A percentile compares a stretch with the other conserved stretches of the same genome.
These are phyloP conservation scores for Posidonia australis DNA, from an alignment of 106 monocot genomes.

Conservation along the genomic window DNA sequence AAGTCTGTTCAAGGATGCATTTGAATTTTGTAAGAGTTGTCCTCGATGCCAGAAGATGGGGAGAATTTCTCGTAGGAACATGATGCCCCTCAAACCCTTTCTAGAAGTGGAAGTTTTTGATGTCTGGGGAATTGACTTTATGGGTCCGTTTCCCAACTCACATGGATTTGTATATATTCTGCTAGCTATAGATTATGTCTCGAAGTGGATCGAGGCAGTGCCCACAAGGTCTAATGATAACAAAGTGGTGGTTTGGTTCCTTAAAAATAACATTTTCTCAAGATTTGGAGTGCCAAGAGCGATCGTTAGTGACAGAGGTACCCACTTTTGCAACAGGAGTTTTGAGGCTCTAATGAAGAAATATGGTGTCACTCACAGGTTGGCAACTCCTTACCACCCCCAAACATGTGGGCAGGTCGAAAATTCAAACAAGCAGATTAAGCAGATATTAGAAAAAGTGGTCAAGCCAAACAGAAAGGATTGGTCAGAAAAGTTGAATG, in stretches of 20 bases:
- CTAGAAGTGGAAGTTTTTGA: not conserved
- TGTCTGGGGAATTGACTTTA: slow-evolving; percentile 4
- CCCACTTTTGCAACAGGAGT: not conserved
- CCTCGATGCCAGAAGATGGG: not conserved
- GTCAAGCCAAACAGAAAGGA: slow-evolving; percentile 1
- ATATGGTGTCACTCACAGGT: not conserved
- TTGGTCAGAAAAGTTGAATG: not conserved
- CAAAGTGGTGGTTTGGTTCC: not conserved
- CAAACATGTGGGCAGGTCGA: not conserved
- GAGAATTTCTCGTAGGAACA: not conserved
- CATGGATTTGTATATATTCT: not conserved
- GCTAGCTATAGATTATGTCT: not conserved
- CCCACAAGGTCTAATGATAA: not conserved
- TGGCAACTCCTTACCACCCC: not conserved
- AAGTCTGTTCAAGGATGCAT: slow-evolving; percentile 6
- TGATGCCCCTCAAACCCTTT: not conserved
- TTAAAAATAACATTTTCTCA: slow-evolving; percentile 3
- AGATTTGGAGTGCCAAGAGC: not conserved
- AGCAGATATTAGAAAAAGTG: slow-evolving; percentile 3
- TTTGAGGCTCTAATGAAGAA: not conserved
- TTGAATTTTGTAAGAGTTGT: not conserved
- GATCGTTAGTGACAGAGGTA: not conserved
- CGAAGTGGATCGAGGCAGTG: slow-evolving; percentile 1
- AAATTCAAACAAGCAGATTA: not conserved
- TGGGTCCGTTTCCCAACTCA: not conserved